Evolutionary conservation across 2,329 filamentous ascomycete species (phyloP).

Genomic region (Stachybotrys chlorohalonatus): DNA sequence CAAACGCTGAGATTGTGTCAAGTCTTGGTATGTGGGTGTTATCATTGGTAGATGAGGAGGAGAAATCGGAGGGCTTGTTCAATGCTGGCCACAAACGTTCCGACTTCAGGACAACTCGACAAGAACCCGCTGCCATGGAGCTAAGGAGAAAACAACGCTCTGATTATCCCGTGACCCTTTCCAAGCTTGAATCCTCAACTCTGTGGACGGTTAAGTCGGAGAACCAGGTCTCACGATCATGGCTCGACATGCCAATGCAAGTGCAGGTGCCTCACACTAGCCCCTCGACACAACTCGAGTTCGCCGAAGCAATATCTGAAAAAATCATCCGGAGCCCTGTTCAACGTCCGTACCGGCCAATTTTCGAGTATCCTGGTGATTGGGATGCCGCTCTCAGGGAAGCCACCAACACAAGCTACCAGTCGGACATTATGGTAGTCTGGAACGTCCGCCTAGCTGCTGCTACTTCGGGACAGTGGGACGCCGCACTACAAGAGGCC

Average conservation of each 20-base stretch:
- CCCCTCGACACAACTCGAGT: background rate
- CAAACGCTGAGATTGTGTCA: too few relatives aligned
- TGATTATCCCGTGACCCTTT: slow-evolving; percentile 14
- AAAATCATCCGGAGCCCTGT: background rate
- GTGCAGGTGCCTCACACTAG: background rate
- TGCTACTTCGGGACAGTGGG: slow-evolving; percentile 24
- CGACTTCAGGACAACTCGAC: slow-evolving; percentile 20
- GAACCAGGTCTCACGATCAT: slow-evolving; percentile 8
- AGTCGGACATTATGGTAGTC: background rate
- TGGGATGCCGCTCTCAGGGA: slow-evolving; percentile 8
- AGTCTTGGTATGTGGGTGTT: too few relatives aligned
- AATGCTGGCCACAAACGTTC: slow-evolving; percentile 9
- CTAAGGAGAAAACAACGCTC: slow-evolving; percentile 23
- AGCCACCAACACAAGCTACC: slow-evolving; percentile 7
- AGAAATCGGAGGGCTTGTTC: slow-evolving; percentile 11
- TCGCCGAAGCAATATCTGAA: background rate
- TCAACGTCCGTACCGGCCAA: slow-evolving; percentile 3
- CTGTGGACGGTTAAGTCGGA: slow-evolving; percentile 21
- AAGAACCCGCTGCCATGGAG: slow-evolving; percentile 22
- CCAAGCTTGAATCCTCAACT: slow-evolving; percentile 19
- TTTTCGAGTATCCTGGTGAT: slow-evolving; percentile 2
- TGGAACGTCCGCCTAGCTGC: slow-evolving; percentile 8
- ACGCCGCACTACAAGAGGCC: slow-evolving; percentile 24
- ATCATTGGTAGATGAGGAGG: background rate
- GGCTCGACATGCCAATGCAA: slow-evolving; percentile 4